phyloP scores from a whole-genome alignment of 768 basidiomycete genomes.

The Nevesoporus exiguus region DNA sequence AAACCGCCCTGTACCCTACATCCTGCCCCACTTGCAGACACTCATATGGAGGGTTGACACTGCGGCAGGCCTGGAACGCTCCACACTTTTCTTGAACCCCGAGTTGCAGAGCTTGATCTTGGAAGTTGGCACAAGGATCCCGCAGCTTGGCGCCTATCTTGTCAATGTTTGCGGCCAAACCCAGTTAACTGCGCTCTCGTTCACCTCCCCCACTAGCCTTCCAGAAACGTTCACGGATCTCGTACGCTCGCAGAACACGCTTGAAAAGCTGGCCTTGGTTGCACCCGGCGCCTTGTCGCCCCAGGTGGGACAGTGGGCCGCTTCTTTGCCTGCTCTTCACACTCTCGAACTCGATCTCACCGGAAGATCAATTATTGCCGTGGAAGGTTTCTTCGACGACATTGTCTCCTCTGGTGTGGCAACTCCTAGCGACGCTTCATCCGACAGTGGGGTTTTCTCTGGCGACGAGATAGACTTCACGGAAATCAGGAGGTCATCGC shows the following conservation, averaged over 20 bases:
- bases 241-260: conserved; percentile 50
- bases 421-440: conserved; percentile 67
- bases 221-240: conserved; percentile 71
- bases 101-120: conserved; percentile 56
- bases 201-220: conserved; percentile 64
- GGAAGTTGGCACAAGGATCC: conserved; percentile 56
- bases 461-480: conserved; percentile 75
- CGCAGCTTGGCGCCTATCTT: conserved; percentile 61
- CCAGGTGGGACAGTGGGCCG: conserved; percentile 72
- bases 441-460: conserved; percentile 76
- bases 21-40: conserved; percentile 67
- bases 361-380: conserved; percentile 59
- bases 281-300: conserved; percentile 73
- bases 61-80: conserved; percentile 60
- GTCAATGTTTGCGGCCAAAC: conserved; percentile 60
- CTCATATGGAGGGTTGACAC: conserved; percentile 74
- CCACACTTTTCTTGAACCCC: conserved; percentile 63
- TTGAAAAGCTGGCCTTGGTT: conserved; percentile 62
- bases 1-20: conserved; percentile 55
- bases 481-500: conserved; percentile 66
- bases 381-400: conserved; percentile 81
- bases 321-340: conserved; percentile 58
- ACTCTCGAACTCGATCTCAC: conserved; percentile 70
- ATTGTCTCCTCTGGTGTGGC: conserved; percentile 63
- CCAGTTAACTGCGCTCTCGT: conserved; percentile 62